These are phyloP conservation scores for Spathaspora girioi DNA, from an alignment of 805 yeast species.

Conservation along the genomic window DNA sequence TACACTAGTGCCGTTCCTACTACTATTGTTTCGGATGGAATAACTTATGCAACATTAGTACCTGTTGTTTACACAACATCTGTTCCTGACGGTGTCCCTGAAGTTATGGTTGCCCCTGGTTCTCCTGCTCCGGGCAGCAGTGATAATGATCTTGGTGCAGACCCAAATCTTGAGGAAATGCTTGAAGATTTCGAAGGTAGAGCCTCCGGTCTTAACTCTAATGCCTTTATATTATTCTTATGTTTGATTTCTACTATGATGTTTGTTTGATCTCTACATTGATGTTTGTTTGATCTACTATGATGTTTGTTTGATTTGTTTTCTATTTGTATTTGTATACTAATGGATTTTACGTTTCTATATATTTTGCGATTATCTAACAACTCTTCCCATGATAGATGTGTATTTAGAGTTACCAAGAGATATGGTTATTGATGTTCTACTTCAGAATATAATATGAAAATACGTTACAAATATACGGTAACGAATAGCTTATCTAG, in stretches of 20 bases:
- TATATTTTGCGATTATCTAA: no score
- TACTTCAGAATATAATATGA: no score
- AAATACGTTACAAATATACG: no score
- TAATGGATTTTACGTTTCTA: background rate
- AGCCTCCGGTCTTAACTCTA: background rate
- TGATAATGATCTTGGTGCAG: background rate
- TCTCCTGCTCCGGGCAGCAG: background rate
- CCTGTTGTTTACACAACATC: background rate
- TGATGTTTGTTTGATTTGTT: background rate
- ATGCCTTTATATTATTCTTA: background rate
- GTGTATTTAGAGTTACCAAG: no score
- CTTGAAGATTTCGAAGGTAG: background rate
- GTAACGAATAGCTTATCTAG: no score
- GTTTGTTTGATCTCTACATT: background rate
- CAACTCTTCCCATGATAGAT: no score
- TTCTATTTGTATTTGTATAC: background rate
- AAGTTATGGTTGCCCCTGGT: background rate
- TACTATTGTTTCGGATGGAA: background rate
- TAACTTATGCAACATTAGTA: background rate
- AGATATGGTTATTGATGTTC: no score
- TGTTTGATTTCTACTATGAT: background rate
- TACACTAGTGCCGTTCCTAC: background rate
- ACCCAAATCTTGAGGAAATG: background rate
- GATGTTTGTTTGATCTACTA: no score
- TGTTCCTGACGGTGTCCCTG: background rate